Evolutionary conservation across 2,329 filamentous ascomycete genomes (phyloP), one percentile per base, ranked within the genome.

Genomic region (Verticillium longisporum): DNA sequence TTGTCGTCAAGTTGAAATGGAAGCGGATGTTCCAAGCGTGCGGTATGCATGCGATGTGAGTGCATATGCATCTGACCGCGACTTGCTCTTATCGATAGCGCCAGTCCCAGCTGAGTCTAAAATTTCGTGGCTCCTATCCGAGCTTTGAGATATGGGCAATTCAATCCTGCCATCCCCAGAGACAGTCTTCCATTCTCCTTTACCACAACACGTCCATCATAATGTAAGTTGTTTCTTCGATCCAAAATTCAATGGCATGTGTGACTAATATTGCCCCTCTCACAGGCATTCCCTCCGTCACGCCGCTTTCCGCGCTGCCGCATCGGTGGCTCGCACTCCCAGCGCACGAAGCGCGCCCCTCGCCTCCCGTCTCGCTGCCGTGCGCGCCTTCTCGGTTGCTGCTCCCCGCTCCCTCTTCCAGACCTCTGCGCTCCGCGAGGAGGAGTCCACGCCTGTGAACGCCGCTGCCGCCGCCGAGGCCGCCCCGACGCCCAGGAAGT

Each of bases 281-380:
- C 26, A 26, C 26, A 65, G 63, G 63, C 59, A 61, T n/a, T 64
- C 61, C 31, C 34, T 65, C 55, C 63, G 61, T 55, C 63, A 61
- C 58, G 60, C 63, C 26, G 63, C 58, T 38, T 50, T 50, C 41
- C 41, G 41, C 41, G 41, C 41, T 18, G 41, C 41, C 41, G 13
- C 41, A 18, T 21, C 41, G 41, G 41, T 11, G 41, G 41, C 41
- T 50, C 41, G 41, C 41, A n/a, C 41, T 4, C 18, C 41, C 18
- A n/a, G 41, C 3, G 58, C 64, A 32, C 61, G 57, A 50, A 57
- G 59, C 55, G 61, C 57, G 54, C 56, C 62, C 60, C 57, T 56
- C 38, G 61, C 63, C 32, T 36, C 56, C 50, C 41, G 57, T 50
- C 26, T 55, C 45, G 56, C 56, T 15, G 34, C 56, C 36, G 11